Base-by-base conservation (phyloP, 805 yeast species). In the Komagataella kurtzmanii region DNA sequence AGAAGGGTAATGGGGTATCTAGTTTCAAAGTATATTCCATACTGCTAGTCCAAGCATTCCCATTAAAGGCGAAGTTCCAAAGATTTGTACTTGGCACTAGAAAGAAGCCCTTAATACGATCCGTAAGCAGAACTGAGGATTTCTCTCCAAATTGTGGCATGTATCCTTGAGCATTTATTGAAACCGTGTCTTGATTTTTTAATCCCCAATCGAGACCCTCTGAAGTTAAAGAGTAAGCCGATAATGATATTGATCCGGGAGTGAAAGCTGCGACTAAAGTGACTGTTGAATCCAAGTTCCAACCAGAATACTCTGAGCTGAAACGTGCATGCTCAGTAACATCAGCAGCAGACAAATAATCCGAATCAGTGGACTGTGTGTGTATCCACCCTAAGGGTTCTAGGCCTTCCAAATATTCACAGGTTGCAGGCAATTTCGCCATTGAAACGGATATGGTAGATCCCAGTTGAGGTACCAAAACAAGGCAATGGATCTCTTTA, bases 351-450 rank as follows among this genome's bases (percentile, higher is more conserved):
- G 85, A 70, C 69, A 90, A 75, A 50, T 73, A 71, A 49, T 77
- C 76, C 17, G 74, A 56, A 44, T 86, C 96, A 17, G 77, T 78
- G 1, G 84, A 74, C 63, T 84, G 88, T 0, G 97, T 87, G 62
- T 91, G 97, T n/a, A 93, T 76, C 96, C 97, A 87, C 1, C 99
- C 99, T 17, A 93, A 65, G 4, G 93, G 77, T 59, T 88, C 90
- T 43, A 88, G 64, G 1, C 78, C 85, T n/a, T 73, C 70, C 8
- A 76, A 58, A 48, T 68, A 69, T 18, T 68, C 67, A 7, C 67
- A 58, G 0, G 62, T 60, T 10, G 21, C 23, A n/a, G 49, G 24
- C 7, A 30, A 43, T 8, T 49, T 19, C 1, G 83, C 80, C 3
- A 74, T 56, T 24, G 59, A 54, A 0, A 60, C 58, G 3, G 91